Evolutionary conservation across 345 rosid genomes (phyloP).

Genomic region (Psidium friedrichsthalianum): DNA sequence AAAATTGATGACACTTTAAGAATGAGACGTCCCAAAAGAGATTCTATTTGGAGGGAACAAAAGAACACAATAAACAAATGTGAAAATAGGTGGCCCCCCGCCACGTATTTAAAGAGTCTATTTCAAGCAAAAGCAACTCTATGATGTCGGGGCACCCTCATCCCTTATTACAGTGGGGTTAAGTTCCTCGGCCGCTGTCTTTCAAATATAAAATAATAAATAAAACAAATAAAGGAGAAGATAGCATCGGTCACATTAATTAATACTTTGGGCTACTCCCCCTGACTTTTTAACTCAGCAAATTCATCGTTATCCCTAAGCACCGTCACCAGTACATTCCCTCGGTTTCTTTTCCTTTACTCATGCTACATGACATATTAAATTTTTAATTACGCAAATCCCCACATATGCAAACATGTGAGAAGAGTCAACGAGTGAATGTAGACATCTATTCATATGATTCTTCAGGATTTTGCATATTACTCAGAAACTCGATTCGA

Average conservation of each 20-base stretch:
- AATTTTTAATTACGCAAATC: neutral
- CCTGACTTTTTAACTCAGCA: neutral
- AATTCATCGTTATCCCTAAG: neutral
- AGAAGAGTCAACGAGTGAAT: neutral
- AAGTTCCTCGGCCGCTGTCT: neutral
- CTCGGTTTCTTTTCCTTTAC: neutral
- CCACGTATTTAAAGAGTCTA: too few species aligned
- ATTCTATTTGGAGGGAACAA: too few species aligned
- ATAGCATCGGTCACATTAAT: neutral
- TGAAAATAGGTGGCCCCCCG: too few species aligned
- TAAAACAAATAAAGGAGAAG: neutral
- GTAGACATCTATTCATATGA: neutral
- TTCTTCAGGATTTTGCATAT: neutral
- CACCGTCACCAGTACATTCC: neutral
- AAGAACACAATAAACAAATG: too few species aligned
- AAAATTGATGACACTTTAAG: too few species aligned
- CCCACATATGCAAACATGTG: neutral
- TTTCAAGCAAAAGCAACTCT: too few species aligned
- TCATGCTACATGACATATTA: neutral
- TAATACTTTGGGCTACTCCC: neutral
- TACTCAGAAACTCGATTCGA: neutral
- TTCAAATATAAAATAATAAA: neutral
- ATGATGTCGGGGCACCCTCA: too few species aligned
- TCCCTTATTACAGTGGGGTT: neutral
- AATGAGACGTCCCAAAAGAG: too few species aligned